These are phyloP conservation scores for Thielaviopsis punctulata DNA, from an alignment of 2,329 filamentous ascomycete genomes.

Conservation along the genomic window DNA sequence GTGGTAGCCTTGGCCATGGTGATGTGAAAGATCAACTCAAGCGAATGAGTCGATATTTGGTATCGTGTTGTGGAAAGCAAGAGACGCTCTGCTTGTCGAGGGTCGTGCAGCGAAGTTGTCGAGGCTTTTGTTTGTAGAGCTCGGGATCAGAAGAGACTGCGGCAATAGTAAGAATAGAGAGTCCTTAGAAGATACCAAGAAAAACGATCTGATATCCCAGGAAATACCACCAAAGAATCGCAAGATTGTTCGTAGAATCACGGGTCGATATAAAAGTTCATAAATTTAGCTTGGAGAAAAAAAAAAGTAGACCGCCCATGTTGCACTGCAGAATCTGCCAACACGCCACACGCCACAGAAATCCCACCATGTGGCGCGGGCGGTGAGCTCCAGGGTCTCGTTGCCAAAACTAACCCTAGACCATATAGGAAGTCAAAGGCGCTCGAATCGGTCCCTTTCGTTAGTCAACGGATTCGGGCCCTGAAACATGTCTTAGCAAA, in stretches of 20 bases:
- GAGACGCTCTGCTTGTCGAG: too few species aligned
- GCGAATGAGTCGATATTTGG: background rate
- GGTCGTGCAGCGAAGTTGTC: too few species aligned
- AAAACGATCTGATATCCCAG: too few species aligned
- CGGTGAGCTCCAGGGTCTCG: background rate
- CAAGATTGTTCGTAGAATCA: too few species aligned
- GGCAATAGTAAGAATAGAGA: too few species aligned
- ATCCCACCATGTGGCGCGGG: background rate
- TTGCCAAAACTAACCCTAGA: background rate
- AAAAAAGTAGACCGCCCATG: background rate
- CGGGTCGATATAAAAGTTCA: background rate
- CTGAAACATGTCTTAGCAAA: background rate
- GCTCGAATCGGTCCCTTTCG: background rate
- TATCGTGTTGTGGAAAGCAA: too few species aligned
- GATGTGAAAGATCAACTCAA: background rate
- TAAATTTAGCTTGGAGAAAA: background rate
- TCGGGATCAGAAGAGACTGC: too few species aligned
- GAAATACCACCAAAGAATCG: too few species aligned
- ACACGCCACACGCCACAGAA: background rate
- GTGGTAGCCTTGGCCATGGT: conserved; percentile 10
- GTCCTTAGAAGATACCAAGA: too few species aligned
- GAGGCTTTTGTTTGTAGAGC: too few species aligned
- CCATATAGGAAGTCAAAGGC: background rate
- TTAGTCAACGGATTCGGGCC: background rate
- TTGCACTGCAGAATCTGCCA: background rate